Evolutionary conservation across 1,284 basidiomycete genomes (phyloP).

Genomic region (Leccinum solheimii): DNA sequence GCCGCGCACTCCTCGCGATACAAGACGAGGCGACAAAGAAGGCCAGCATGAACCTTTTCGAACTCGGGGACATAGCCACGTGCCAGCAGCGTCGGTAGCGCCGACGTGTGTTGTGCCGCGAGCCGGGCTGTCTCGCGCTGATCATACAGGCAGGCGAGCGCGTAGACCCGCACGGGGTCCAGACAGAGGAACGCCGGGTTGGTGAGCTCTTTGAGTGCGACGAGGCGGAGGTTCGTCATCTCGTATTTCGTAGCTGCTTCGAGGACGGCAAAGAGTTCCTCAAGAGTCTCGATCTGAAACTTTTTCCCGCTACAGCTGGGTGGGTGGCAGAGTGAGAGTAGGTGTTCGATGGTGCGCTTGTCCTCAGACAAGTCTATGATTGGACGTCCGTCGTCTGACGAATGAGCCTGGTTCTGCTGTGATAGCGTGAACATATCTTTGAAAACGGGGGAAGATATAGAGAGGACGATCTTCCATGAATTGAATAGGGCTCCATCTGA

Average conservation of each 20-base stretch:
- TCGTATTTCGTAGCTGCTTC: constrained; percentile 24
- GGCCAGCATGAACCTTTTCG: constrained; percentile 14
- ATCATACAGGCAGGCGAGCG: constrained; percentile 17
- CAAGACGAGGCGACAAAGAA: constrained; percentile 11
- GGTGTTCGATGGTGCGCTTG: constrained; percentile 21
- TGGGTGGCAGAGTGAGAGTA: constrained; percentile 35
- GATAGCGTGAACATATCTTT: constrained; percentile 29
- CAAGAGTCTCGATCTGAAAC: background rate
- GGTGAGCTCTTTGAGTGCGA: constrained; percentile 8
- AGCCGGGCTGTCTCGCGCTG: constrained; percentile 1
- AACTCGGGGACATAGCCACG: constrained; percentile 12
- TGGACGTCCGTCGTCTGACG: constrained; percentile 10
- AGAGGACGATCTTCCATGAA: constrained; percentile 28
- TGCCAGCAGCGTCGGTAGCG: background rate
- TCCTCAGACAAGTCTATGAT: constrained; percentile 32
- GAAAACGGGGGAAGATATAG: constrained; percentile 32
- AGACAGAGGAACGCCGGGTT: background rate
- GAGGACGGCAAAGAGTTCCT: constrained; percentile 10
- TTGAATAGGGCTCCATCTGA: constrained; percentile 28
- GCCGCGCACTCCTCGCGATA: constrained; percentile 12
- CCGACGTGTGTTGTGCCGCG: constrained; percentile 18
- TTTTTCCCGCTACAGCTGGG: background rate
- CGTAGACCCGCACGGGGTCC: constrained; percentile 20
- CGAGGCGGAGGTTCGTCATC: constrained; percentile 12
- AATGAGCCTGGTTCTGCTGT: constrained; percentile 4